Evolutionary conservation across 1,284 basidiomycete genomes (phyloP).

Genomic region (Papiliotrema flavescens): DNA sequence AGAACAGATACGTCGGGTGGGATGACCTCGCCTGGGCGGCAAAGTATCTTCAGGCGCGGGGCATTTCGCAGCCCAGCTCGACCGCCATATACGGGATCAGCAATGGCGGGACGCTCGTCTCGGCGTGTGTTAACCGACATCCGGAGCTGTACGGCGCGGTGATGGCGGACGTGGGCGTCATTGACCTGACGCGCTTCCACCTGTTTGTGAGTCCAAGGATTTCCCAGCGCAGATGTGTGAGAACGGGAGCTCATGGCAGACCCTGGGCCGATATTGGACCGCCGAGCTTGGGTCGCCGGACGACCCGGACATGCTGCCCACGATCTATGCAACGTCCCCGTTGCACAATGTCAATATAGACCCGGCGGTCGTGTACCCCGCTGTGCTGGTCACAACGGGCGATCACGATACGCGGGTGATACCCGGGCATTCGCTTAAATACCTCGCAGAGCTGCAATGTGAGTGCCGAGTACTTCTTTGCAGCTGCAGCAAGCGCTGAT

Average conservation of each 20-base stretch:
- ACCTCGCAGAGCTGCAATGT: conserved; percentile 15
- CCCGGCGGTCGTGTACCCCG: conserved; percentile 7
- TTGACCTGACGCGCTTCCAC: conserved; percentile 14
- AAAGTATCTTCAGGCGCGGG: conserved; percentile 9
- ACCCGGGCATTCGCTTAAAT: conserved; percentile 17
- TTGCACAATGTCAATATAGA: conserved; percentile 10
- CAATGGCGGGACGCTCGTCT: conserved; percentile 16
- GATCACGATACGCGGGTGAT: conserved; percentile 17
- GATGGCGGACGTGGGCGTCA: conserved; percentile 12
- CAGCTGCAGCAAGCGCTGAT: not conserved
- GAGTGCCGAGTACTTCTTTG: not conserved
- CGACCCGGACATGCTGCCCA: conserved; percentile 4
- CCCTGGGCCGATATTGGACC: conserved; percentile 14
- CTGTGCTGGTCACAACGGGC: conserved; percentile 15
- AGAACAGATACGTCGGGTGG: conserved; percentile 11
- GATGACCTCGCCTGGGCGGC: conserved; percentile 17
- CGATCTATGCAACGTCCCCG: conserved; percentile 9
- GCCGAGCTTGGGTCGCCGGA: conserved; percentile 17
- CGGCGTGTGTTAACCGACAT: conserved; percentile 10
- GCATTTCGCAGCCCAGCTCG: conserved; percentile 10
- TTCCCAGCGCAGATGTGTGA: too few species aligned
- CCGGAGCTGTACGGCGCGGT: conserved; percentile 15
- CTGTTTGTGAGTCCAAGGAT: conserved; percentile 12
- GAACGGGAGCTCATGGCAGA: conserved; percentile 3
- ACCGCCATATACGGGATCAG: conserved; percentile 18